Evolutionary conservation across 2,329 filamentous ascomycete species (phyloP), one percentile per base, ranked within the genome.

Genomic region (Thelonectria olida): DNA sequence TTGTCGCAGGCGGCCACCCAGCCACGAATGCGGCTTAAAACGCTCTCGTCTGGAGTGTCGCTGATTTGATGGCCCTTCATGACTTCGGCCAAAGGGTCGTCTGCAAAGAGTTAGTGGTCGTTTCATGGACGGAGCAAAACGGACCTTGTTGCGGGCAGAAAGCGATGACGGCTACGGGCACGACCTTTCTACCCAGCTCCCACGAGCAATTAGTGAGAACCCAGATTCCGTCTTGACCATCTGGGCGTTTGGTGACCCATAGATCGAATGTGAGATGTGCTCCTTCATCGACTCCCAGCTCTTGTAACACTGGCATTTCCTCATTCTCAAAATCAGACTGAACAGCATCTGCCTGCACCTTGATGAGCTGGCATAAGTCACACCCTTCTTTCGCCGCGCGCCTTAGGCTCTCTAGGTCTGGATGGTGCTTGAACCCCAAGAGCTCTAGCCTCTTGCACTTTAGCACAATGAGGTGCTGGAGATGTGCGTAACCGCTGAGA

Each of bases 61-160:
- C 15, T 12, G 19, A 58, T 45, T 7, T 51, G 36, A 5, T 47
- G 54, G 3, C 54, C 54, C 8, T 17, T 22, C 8, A 57, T 27
- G 8, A 44, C 27, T n/a, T 38, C 34, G 15, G 28, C 47, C 2
- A 51, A 28, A 27, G 54, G 20, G 19, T 45, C 47, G 17, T 45
- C 54, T 58, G 15, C 10, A 12, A 15, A 23, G 12, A 28, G 5
- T 45, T 17, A 58, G 47, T 13, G 23, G 17, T 10, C 13, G 7
- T 23, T 23, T 15, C 4, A 19, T n/a, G 13, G 20, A 38, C 8
- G 19, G n/a, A 25, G 20, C 13, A 34, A 52, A 27, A 47, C 39
- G 12, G 19, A 58, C 54, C 54, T 52, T 51, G 23, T 25, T 58
- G 19, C 3, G 48, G 28, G 19, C 55, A 52, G 27, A 53, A 58